Evolutionary conservation across 306 rosid species (phyloP).

Genomic region (Vigna nakashimae): DNA sequence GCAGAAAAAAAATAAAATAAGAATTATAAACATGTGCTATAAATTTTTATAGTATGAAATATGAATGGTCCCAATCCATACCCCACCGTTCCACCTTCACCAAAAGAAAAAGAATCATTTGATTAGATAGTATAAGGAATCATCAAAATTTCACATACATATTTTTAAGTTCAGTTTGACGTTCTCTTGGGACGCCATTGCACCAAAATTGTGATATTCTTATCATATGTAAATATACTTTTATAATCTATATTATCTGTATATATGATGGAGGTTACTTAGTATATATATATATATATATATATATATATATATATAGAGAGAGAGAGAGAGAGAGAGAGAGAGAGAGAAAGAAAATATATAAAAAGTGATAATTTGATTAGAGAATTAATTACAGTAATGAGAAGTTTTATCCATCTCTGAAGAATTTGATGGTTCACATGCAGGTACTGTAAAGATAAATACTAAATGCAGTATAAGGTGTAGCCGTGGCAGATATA

Average conservation of each 20-base stretch:
- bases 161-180: not conserved
- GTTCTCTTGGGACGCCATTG: not conserved
- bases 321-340: no score
- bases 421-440: not conserved
- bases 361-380: not conserved
- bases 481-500: slow-evolving; percentile 8
- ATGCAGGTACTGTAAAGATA: slow-evolving; percentile 14
- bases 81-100: not conserved
- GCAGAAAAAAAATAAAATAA: not conserved
- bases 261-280: no score
- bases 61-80: slow-evolving; percentile 13
- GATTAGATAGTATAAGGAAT: not conserved
- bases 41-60: not conserved
- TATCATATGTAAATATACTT: no score
- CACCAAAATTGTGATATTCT: not conserved
- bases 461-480: slow-evolving; percentile 6
- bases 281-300: no score
- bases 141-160: not conserved
- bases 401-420: not conserved
- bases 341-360: no score
- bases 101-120: not conserved
- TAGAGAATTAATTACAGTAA: not conserved
- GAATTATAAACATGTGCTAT: not conserved
- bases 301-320: no score
- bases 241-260: no score